phyloP scores from a whole-genome alignment of 2,329 filamentous ascomycete species.

The Aspergillus sp. region DNA sequence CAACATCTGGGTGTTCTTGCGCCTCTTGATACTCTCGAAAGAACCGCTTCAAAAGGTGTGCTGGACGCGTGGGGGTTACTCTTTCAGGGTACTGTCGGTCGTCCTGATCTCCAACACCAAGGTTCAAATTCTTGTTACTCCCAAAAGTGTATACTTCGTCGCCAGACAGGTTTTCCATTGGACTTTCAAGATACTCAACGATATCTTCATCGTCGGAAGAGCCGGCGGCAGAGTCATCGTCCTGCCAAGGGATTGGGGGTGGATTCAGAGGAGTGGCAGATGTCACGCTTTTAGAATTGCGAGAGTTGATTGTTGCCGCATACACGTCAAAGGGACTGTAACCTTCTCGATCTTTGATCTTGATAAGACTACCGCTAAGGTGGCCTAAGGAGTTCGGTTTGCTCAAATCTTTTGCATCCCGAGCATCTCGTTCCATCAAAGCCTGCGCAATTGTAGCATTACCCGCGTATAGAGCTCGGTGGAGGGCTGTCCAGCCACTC shows the following conservation, averaged over 20 bases:
- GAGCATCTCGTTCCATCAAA: slow-evolving; percentile 75
- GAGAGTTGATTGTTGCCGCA: slow-evolving; percentile 77
- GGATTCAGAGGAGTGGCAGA: slow-evolving; percentile 36
- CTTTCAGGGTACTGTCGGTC: slow-evolving; percentile 92
- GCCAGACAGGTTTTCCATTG: slow-evolving; percentile 53
- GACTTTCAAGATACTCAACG: slow-evolving; percentile 39
- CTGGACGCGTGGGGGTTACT: slow-evolving; percentile 71
- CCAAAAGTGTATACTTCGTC: slow-evolving; percentile 93
- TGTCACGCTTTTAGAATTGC: slow-evolving; percentile 56
- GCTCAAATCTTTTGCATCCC: slow-evolving; percentile 63
- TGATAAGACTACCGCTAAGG: slow-evolving; percentile 75
- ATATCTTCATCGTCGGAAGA: slow-evolving; percentile 50
- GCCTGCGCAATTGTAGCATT: slow-evolving; percentile 83
- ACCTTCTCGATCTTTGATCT: slow-evolving; percentile 92
- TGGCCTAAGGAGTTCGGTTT: slow-evolving; percentile 55
- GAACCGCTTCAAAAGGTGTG: slow-evolving; percentile 72
- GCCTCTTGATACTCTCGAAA: slow-evolving; percentile 63
- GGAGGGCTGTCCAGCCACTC: slow-evolving; percentile 93
- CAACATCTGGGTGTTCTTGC: slow-evolving; percentile 31
- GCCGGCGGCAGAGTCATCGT: slow-evolving; percentile 27
- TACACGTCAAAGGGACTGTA: slow-evolving; percentile 95
- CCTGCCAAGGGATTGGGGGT: slow-evolving; percentile 48
- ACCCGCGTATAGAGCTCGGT: slow-evolving; percentile 85
- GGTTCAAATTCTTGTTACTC: slow-evolving; percentile 90
- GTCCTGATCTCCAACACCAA: slow-evolving; percentile 93